Conservation (phyloP, 202 grass and related monocot species). For the Zizania palustris region DNA sequence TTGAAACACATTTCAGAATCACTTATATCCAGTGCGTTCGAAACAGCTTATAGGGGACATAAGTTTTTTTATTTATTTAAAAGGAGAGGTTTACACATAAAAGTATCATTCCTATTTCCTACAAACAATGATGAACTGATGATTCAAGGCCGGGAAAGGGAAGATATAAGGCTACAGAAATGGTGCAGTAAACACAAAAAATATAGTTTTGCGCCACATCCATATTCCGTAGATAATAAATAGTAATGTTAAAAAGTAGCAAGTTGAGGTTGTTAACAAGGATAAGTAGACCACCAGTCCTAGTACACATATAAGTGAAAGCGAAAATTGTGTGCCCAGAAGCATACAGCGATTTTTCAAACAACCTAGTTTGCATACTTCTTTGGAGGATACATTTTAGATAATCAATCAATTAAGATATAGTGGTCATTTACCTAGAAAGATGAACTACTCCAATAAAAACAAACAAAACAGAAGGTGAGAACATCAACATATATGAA, state of each 20-base stretch:
- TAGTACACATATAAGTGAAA: neutral
- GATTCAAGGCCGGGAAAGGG: neutral
- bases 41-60: neutral
- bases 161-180: neutral
- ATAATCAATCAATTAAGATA: neutral
- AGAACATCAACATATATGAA: slow-evolving; percentile 11
- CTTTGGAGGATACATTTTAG: neutral
- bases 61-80: neutral
- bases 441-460: neutral
- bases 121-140: neutral
- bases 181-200: neutral
- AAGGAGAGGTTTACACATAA: neutral
- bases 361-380: neutral
- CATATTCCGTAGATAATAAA: neutral
- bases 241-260: neutral
- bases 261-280: neutral
- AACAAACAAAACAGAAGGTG: neutral
- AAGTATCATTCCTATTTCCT: neutral
- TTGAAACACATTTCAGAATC: neutral
- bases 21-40: neutral
- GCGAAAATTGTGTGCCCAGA: neutral
- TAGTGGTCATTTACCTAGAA: neutral
- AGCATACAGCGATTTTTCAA: neutral
- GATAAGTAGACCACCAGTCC: neutral
- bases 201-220: neutral